Conservation (phyloP, 2,329 filamentous ascomycete genomes). For the Tolypocladium endophyticum region DNA sequence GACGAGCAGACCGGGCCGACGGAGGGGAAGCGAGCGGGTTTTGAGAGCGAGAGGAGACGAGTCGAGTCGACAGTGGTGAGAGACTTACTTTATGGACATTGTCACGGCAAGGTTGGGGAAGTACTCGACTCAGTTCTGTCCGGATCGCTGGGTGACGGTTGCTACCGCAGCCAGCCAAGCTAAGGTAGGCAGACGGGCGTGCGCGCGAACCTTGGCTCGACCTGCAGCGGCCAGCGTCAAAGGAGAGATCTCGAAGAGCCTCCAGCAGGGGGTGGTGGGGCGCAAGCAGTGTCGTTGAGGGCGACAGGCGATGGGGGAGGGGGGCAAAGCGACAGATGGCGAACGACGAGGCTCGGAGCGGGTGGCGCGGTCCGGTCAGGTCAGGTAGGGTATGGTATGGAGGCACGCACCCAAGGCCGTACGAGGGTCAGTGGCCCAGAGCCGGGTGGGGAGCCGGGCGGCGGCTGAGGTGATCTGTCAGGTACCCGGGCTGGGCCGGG, state of each 20-base stretch:
- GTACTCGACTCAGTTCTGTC: conserved; percentile 6
- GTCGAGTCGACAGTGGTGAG: conserved; percentile 4
- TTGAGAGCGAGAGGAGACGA: conserved; percentile 4
- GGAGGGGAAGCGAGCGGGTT: conserved; percentile 2
- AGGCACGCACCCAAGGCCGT: background rate
- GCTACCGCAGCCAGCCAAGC: background rate
- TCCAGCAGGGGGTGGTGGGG: background rate
- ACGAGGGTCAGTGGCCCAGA: background rate
- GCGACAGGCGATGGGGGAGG: background rate
- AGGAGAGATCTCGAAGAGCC: background rate
- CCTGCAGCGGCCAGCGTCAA: background rate
- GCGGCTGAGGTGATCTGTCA: conserved; percentile 3
- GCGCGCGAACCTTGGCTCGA: background rate
- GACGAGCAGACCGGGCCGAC: conserved; percentile 4
- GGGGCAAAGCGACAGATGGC: background rate
- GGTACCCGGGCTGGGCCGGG: conserved; percentile 2
- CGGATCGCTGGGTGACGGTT: conserved; percentile 8
- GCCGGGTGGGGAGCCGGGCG: background rate
- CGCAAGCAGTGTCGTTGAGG: conserved; percentile 2
- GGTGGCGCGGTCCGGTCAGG: background rate
- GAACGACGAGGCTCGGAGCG: background rate
- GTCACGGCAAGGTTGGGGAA: conserved; percentile 22
- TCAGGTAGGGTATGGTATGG: background rate
- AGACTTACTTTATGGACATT: conserved; percentile 47
- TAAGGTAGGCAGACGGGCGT: background rate